A percentile compares a stretch with the other conserved stretches of the same genome.
Conservation (phyloP, 1,284 basidiomycete species). For the Moniliella sp. region DNA sequence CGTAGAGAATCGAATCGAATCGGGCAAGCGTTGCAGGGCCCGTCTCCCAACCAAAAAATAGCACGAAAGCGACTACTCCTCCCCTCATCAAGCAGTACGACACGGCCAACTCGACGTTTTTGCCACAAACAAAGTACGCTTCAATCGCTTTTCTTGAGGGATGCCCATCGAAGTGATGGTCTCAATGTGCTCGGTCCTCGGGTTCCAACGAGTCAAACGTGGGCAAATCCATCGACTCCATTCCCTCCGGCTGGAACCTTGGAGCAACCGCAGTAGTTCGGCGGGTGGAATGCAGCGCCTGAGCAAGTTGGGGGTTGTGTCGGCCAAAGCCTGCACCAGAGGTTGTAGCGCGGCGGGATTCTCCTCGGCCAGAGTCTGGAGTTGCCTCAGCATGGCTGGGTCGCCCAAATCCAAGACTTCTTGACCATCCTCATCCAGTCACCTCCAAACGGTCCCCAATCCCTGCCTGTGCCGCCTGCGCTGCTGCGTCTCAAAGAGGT, state of each 20-base stretch:
- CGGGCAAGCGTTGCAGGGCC: no score
- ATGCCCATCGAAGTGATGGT: slow-evolving; percentile 30
- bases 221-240: no score
- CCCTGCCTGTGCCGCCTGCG: slow-evolving; percentile 15
- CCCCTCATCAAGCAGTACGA: slow-evolving; percentile 34
- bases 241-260: no score
- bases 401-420: slow-evolving; percentile 19
- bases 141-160: slow-evolving; percentile 27
- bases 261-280: slow-evolving; percentile 21
- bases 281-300: slow-evolving; percentile 25
- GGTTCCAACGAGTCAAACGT: no score
- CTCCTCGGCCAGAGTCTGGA: slow-evolving; percentile 22
- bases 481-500: slow-evolving; percentile 35
- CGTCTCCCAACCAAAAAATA: no score
- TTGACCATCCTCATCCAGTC: slow-evolving; percentile 6
- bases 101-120: slow-evolving; percentile 31
- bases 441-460: no score
- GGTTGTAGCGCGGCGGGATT: slow-evolving; percentile 30
- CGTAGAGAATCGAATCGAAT: no score
- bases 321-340: slow-evolving; percentile 29
- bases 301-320: slow-evolving; percentile 27
- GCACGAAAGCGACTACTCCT: no score
- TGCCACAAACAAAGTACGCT: slow-evolving; percentile 28
- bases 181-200: slow-evolving; percentile 22
- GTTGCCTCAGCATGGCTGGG: slow-evolving; percentile 25